These are phyloP conservation scores for Cyberlindnera bimundalis DNA, from an alignment of 805 yeast species.

Conservation along the genomic window DNA sequence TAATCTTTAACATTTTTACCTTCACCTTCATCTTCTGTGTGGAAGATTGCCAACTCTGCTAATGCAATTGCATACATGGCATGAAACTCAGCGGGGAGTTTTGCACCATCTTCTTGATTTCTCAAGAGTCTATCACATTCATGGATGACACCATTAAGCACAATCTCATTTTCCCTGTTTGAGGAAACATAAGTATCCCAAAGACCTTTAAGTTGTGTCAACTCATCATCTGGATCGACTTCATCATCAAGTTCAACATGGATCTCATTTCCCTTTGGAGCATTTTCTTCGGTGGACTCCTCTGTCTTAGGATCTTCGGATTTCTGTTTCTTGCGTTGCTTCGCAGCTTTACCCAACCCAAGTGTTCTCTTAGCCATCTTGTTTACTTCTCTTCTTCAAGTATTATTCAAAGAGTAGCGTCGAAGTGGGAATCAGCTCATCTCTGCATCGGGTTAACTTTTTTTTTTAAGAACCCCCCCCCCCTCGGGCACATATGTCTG, in stretches of 20 bases:
- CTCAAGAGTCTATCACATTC: constrained; percentile 83
- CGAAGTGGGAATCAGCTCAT: neutral
- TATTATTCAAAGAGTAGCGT: neutral
- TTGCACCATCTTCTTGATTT: constrained; percentile 26
- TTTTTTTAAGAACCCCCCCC: too few relatives aligned
- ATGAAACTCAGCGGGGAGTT: constrained; percentile 54
- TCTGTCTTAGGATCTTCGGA: constrained; percentile 8
- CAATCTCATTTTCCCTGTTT: constrained; percentile 57
- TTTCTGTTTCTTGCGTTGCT: constrained; percentile 42
- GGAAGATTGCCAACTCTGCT: constrained; percentile 58
- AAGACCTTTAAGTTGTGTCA: constrained; percentile 70
- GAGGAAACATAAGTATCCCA: constrained; percentile 61
- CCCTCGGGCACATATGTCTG: too few relatives aligned
- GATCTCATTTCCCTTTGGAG: constrained; percentile 39
- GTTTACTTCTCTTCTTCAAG: too few relatives aligned
- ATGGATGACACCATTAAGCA: constrained; percentile 82
- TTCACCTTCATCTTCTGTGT: constrained; percentile 39
- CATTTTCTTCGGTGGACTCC: constrained; percentile 14
- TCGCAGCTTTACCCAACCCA: constrained; percentile 60
- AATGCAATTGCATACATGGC: constrained; percentile 72
- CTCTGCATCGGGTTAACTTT: too few relatives aligned
- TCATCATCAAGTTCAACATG: constrained; percentile 68
- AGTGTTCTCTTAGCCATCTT: constrained; percentile 65
- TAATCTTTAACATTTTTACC: constrained; percentile 47
- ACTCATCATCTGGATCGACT: constrained; percentile 71